phyloP scores from a whole-genome alignment of 225 moss, liverwort and hornwort genomes.

The Polytrichum commune region DNA sequence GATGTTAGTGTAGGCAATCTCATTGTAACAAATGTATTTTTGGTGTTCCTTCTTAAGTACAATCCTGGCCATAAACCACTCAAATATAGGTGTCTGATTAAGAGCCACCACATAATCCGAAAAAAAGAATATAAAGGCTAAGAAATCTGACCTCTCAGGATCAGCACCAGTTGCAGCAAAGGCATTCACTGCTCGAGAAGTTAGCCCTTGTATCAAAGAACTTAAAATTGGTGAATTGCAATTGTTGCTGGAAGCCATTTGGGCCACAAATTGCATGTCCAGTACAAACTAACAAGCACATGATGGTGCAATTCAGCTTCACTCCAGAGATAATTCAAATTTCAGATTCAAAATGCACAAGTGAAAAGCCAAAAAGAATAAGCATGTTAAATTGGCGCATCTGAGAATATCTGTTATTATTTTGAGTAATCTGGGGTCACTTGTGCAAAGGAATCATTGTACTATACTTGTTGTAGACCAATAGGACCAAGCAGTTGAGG shows the following conservation, averaged over 20 bases:
- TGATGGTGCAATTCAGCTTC: slow-evolving; percentile 18
- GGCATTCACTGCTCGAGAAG: slow-evolving; percentile 72
- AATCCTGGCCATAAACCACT: background rate
- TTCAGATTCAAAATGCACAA: background rate
- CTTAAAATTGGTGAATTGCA: slow-evolving; percentile 56
- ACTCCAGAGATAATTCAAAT: background rate
- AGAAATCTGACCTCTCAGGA: slow-evolving; percentile 51
- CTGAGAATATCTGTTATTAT: background rate
- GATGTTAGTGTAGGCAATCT: background rate
- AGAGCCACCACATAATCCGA: background rate
- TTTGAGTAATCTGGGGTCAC: background rate
- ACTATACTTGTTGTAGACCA: slow-evolving; percentile 65
- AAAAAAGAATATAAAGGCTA: background rate
- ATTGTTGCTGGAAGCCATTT: slow-evolving; percentile 65
- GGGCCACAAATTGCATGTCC: slow-evolving; percentile 94
- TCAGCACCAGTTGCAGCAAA: slow-evolving; percentile 84
- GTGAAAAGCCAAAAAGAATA: background rate
- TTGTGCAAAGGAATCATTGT: background rate
- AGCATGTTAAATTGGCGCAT: background rate
- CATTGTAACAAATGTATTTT: background rate
- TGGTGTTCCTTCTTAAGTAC: background rate
- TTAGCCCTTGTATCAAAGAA: slow-evolving; percentile 54
- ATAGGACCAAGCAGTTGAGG: slow-evolving; percentile 66
- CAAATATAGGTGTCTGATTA: background rate
- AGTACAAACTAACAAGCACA: slow-evolving; percentile 66